Conservation (phyloP, 352 stramenopile species). For the Phytophthora vignae region DNA sequence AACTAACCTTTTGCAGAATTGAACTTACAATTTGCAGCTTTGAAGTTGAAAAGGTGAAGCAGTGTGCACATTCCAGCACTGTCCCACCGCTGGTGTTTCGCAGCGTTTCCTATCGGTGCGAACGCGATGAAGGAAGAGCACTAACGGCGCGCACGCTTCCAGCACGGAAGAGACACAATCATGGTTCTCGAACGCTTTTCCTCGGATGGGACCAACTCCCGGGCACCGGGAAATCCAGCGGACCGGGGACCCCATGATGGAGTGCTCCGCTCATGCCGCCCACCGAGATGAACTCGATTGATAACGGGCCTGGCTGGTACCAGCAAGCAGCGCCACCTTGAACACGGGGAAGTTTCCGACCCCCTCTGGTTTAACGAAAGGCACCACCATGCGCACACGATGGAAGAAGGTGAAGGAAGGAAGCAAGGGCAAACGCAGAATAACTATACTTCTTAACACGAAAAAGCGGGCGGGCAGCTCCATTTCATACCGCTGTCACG, state of each 20-base stretch:
- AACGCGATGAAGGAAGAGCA: neutral
- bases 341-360: neutral
- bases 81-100: too few relatives aligned
- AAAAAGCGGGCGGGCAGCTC: conserved; percentile 22
- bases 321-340: neutral
- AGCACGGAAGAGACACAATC: neutral
- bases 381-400: neutral
- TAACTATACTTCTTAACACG: conserved; percentile 44
- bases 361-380: neutral
- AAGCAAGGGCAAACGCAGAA: conserved; percentile 23
- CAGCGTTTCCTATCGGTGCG: neutral
- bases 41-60: too few relatives aligned
- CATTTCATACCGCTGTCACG: conserved; percentile 36
- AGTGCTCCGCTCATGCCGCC: neutral
- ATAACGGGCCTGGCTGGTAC: neutral
- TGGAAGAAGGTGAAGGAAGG: neutral
- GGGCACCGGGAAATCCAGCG: neutral
- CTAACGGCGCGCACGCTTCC: neutral
- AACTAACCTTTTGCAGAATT: too few relatives aligned
- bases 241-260: neutral
- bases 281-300: neutral
- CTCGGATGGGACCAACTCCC: neutral
- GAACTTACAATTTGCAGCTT: too few relatives aligned
- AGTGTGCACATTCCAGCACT: too few relatives aligned
- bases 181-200: neutral